Evolutionary conservation across 495 filamentous ascomycete species (phyloP), one percentile per base, ranked within the genome.

Genomic region (Daldinia vernicosa): DNA sequence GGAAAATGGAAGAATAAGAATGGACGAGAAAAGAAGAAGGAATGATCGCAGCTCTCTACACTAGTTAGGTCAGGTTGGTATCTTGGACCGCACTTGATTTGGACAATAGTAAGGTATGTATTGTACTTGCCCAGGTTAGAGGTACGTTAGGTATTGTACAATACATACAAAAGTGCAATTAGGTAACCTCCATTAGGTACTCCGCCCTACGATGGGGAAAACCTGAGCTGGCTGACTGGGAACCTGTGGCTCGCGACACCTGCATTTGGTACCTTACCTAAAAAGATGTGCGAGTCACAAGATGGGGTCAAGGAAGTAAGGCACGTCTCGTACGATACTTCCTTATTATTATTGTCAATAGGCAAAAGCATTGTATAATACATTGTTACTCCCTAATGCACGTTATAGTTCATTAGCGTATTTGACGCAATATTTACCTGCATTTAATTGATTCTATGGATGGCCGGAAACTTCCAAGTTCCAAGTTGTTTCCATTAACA

Each of bases 1-100:
- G 60, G 52, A 55, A 55, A 66, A 65, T 65, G 60, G 60, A 32
- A 63, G 60, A 63, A 57, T 56, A 55, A 72, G 64, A 53, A 65
- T 54, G 60, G 39, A 40, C 9, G 60, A 64, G 54, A 47, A 58
- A 50, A 61, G 47, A 64, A 58, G 58, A 60, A 50, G 39, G 60
- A 60, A 63, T 70, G 59, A 55, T 40, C 50, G 30, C 67, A 66
- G 61, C 61, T 39, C 22, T 11, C 55, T 28, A n/a, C n/a, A n/a
- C n/a, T n/a, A n/a, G n/a, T n/a, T n/a, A 60, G 54, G 52, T 60
- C 27, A 35, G 40, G 62, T 55, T 35, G 53, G 53, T 57, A 50
- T 58, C 30, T 57, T 40, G 19, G 24, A 32, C 30, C 9, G 32
- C 9, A 30, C 1, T 32, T 32, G 30, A 1, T 9, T 32, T 32